phyloP scores from a whole-genome alignment of 2,329 filamentous ascomycete genomes.

The Xylariales sp. region DNA sequence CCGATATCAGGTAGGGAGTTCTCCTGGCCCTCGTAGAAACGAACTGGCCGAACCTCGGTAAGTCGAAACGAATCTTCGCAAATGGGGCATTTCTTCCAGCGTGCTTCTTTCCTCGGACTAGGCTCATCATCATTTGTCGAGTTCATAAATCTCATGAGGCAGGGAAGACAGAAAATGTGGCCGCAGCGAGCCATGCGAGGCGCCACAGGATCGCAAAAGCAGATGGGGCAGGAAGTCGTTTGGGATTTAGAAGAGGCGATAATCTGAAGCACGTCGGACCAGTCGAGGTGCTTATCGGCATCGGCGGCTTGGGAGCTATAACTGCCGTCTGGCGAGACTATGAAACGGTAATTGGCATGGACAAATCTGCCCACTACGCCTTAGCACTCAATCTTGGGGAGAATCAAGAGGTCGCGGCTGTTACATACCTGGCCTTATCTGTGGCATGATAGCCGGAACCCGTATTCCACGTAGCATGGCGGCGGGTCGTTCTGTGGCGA shows the following conservation, averaged over 20 bases:
- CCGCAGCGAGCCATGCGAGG: conserved; percentile 97
- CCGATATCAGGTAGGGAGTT: conserved; percentile 82
- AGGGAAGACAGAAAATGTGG: conserved; percentile 95
- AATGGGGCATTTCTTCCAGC: conserved; percentile 96
- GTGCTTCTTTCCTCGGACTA: conserved; percentile 74
- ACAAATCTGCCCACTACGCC: conserved; percentile 71
- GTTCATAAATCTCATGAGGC: conserved; percentile 95
- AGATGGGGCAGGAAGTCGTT: conserved; percentile 90
- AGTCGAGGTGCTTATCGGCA: conserved; percentile 89
- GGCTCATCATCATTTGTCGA: conserved; percentile 78
- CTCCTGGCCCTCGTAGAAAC: conserved; percentile 92
- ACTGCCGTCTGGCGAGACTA: conserved; percentile 83
- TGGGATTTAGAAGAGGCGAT: conserved; percentile 92
- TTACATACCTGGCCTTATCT: conserved; percentile 83
- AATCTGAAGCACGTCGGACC: conserved; percentile 90
- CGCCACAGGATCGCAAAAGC: conserved; percentile 89
- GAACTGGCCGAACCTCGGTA: conserved; percentile 88
- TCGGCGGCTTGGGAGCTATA: conserved; percentile 86
- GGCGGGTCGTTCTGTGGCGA: conserved; percentile 68
- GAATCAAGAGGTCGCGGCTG: conserved; percentile 1
- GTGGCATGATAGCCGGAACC: conserved; percentile 90
- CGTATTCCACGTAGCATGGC: conserved; percentile 83
- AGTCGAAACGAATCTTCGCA: conserved; percentile 94
- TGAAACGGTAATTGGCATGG: conserved; percentile 97
- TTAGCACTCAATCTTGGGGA: conserved; percentile 17